phyloP scores from a whole-genome alignment of 73 alveolate species.

The Paramecium sexaurelia region DNA sequence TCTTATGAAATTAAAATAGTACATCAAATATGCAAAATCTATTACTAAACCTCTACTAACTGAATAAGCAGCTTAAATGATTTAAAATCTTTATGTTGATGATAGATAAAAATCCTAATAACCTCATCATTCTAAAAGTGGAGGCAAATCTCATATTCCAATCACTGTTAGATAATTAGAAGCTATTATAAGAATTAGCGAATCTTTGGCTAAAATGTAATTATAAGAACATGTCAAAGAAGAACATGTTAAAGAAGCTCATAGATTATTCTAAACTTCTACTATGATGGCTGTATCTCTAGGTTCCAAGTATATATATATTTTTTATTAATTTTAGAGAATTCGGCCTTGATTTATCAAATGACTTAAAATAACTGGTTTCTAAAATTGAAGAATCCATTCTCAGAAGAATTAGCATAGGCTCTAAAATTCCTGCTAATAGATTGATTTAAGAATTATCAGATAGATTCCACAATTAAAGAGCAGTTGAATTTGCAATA shows the following conservation, averaged over 20 bases:
- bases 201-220: constrained; percentile 98
- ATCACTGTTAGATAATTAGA: constrained; percentile 99
- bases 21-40: constrained; percentile 93
- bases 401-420: constrained; percentile 93
- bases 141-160: constrained; percentile 90
- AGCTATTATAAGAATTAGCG: constrained; percentile 99
- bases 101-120: constrained; percentile 87
- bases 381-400: constrained; percentile 92
- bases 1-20: constrained; percentile 86
- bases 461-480: constrained; percentile 79
- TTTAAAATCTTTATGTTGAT: constrained; percentile 90
- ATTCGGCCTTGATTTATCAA: constrained; percentile 78
- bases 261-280: constrained; percentile 97
- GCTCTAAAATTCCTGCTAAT: constrained; percentile 87
- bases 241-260: constrained; percentile 99
- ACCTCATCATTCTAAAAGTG: constrained; percentile 77
- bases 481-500: constrained; percentile 92
- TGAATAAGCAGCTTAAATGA: constrained; percentile 93
- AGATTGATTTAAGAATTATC: constrained; percentile 88
- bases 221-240: constrained; percentile 88
- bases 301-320: constrained; percentile 91
- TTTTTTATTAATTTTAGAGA: constrained; percentile 83
- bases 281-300: constrained; percentile 95
- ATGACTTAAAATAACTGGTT: constrained; percentile 84
- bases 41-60: constrained; percentile 88